Evolutionary conservation across 1,139 yeast genomes (phyloP).

Genomic region (Saccharomyces hybrid): DNA sequence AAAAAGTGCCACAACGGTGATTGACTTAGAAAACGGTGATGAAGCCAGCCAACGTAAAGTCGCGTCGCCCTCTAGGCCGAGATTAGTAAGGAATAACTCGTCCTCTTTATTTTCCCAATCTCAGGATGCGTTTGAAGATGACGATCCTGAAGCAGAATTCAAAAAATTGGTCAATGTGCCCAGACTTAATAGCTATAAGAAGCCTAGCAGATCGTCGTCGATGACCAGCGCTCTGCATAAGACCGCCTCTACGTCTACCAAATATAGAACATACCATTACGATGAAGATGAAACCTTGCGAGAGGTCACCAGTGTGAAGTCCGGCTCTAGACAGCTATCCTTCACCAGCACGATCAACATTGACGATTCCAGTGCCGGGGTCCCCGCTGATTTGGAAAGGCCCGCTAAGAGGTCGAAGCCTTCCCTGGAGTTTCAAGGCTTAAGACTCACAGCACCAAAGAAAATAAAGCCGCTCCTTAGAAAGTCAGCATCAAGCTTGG

Average conservation of each 20-base stretch:
- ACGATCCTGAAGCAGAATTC: constrained; percentile 22
- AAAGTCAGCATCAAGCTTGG: constrained; percentile 1
- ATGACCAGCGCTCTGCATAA: constrained; percentile 3
- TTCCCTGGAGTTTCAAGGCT: constrained; percentile 17
- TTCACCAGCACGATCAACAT: constrained; percentile 11
- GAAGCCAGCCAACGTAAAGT: background rate
- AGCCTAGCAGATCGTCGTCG: constrained; percentile 7
- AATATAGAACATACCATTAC: background rate
- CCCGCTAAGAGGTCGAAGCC: constrained; percentile 5
- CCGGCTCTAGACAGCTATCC: constrained; percentile 12
- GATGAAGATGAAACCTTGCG: constrained; percentile 5
- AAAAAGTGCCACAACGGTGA: background rate
- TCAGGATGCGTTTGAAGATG: constrained; percentile 31
- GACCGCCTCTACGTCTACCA: background rate
- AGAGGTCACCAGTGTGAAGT: constrained; percentile 11
- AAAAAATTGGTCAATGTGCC: constrained; percentile 15
- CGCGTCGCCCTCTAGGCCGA: background rate
- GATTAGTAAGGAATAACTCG: background rate
- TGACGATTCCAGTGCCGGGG: constrained; percentile 1
- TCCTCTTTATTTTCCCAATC: constrained; percentile 14
- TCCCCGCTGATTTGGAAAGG: background rate
- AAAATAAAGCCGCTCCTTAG: constrained; percentile 15
- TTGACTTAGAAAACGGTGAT: background rate
- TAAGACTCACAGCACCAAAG: constrained; percentile 16
- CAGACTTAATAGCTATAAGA: constrained; percentile 23